These are phyloP conservation scores for Rhizopus sp. DNA, from an alignment of 371 early-diverging fungal species.

Conservation along the genomic window DNA sequence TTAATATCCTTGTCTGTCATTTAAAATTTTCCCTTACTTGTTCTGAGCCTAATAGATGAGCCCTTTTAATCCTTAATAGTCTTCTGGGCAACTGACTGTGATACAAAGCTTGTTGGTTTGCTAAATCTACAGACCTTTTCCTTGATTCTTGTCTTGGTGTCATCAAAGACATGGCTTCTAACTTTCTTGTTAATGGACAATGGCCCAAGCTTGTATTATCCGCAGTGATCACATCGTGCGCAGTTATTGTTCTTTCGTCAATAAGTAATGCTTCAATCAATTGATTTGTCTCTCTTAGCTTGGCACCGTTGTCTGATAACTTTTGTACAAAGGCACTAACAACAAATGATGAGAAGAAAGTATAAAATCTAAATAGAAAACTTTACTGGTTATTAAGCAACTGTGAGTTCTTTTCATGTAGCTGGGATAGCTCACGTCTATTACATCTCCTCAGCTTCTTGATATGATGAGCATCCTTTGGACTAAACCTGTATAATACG, in stretches of 20 bases:
- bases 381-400: conserved; percentile 9
- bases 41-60: background rate
- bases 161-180: conserved; percentile 22
- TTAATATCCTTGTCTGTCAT: background rate
- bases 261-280: conserved; percentile 5
- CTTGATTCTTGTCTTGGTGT: conserved; percentile 27
- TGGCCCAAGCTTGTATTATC: conserved; percentile 13
- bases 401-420: conserved; percentile 12
- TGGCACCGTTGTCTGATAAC: conserved; percentile 12
- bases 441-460: conserved; percentile 6
- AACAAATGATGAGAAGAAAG: background rate
- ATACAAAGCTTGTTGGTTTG: conserved; percentile 18
- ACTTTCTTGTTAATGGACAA: conserved; percentile 22
- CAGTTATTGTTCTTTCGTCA: conserved; percentile 3
- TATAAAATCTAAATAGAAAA: background rate
- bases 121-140: conserved; percentile 28
- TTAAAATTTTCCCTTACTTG: background rate
- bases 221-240: conserved; percentile 7
- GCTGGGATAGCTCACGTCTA: conserved; percentile 4
- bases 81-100: background rate
- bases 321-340: background rate
- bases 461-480: conserved; percentile 63
- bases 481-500: conserved; percentile 24
- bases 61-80: background rate
- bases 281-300: conserved; percentile 11